Percentiles rank a stretch among this genome's conserved stretches.
Conservation (phyloP, 805 yeast genomes). For the Candida sithepensis region DNA sequence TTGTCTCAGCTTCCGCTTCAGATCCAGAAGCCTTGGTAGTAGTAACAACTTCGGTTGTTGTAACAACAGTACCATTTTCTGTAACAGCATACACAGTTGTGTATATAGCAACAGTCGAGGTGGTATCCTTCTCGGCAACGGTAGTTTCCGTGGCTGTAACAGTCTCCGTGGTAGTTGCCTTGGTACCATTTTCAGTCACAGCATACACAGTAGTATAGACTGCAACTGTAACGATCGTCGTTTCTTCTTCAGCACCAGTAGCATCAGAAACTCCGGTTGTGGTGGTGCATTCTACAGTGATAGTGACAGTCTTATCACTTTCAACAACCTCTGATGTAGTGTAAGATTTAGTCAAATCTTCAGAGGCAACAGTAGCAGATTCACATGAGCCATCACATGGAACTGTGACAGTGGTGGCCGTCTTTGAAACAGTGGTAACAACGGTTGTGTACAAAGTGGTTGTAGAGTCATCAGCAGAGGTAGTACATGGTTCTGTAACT, state of each 20-base stretch:
- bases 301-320: conserved; percentile 6
- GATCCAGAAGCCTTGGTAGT: neutral
- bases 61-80: too few species aligned
- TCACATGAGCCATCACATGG: conserved; percentile 14
- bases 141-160: neutral
- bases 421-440: neutral
- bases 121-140: too few species aligned
- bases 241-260: neutral
- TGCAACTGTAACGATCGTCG: neutral
- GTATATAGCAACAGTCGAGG: too few species aligned
- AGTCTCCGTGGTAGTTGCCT: neutral
- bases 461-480: neutral
- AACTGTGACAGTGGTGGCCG: conserved; percentile 16
- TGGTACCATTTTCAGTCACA: too few species aligned
- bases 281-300: conserved; percentile 7
- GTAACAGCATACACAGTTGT: too few species aligned
- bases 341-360: conserved; percentile 10
- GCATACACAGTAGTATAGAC: too few species aligned
- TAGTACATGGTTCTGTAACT: conserved; percentile 3
- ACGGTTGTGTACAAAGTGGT: neutral
- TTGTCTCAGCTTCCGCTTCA: neutral
- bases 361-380: conserved; percentile 4
- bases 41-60: neutral
- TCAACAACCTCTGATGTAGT: conserved; percentile 8
- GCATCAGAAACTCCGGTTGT: neutral